phyloP scores from a whole-genome alignment of 192 early-diverging fungal species.

The Podochytrium sp. region DNA sequence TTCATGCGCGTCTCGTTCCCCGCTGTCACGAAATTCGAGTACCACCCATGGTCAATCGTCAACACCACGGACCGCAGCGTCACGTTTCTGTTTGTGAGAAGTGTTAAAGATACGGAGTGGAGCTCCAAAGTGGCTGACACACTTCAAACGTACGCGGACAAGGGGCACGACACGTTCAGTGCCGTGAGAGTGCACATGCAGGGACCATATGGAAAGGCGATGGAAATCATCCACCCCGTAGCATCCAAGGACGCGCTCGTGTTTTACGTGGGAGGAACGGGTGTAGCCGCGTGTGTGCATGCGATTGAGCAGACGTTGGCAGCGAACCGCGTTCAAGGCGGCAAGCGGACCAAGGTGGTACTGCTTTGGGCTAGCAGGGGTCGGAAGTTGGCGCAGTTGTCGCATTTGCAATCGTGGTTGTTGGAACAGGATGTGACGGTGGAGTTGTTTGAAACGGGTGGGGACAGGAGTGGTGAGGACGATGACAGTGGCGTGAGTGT shows the following conservation, averaged over 20 bases:
- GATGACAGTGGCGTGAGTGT: too few species aligned
- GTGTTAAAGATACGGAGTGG: neutral
- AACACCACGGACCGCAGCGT: slow-evolving; percentile 39
- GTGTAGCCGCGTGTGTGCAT: neutral
- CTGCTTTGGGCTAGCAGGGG: neutral
- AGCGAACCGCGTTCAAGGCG: neutral
- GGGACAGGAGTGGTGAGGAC: too few species aligned
- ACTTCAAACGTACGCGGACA: neutral
- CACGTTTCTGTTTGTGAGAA: slow-evolving; percentile 10
- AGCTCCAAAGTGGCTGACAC: neutral
- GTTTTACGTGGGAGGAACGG: slow-evolving; percentile 31
- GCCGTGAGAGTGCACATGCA: slow-evolving; percentile 7
- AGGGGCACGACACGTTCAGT: neutral
- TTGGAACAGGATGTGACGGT: neutral
- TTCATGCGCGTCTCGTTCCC: slow-evolving; percentile 78
- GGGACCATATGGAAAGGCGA: slow-evolving; percentile 14
- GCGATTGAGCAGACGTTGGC: neutral
- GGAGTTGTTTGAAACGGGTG: neutral
- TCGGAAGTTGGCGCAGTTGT: neutral
- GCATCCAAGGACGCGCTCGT: neutral
- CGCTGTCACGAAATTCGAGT: slow-evolving; percentile 70
- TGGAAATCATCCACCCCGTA: neutral
- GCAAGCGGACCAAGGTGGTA: neutral
- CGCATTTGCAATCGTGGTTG: too few species aligned
- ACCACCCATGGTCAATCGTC: slow-evolving; percentile 81